phyloP scores from a whole-genome alignment of 345 rosid genomes.

The Gossypium australe region DNA sequence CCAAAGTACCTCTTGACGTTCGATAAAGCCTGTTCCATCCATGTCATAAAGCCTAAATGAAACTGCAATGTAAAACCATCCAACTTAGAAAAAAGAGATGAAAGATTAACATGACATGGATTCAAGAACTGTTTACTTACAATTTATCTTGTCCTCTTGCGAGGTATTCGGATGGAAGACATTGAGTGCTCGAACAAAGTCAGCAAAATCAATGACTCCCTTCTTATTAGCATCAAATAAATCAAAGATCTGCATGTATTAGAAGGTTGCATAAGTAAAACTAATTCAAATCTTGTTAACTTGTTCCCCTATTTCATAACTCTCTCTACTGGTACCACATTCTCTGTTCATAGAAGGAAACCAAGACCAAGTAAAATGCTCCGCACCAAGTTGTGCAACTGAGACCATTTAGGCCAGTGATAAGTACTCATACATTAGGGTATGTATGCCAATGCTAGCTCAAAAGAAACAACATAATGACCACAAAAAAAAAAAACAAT shows the following conservation, averaged over 20 bases:
- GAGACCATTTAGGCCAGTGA: too few relatives aligned
- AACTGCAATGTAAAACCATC: conserved; percentile 47
- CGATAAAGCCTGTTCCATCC: conserved; percentile 87
- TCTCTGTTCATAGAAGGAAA: not conserved
- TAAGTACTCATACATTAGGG: too few relatives aligned
- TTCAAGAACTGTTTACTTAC: conserved; percentile 44
- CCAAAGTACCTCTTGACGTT: conserved; percentile 76
- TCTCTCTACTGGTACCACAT: not conserved
- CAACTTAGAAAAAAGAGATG: not conserved
- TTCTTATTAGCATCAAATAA: conserved; percentile 87
- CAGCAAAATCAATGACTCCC: conserved; percentile 91
- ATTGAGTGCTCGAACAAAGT: conserved; percentile 84
- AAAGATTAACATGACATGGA: not conserved
- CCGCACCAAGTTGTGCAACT: not conserved
- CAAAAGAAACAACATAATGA: not conserved
- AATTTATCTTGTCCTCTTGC: conserved; percentile 77
- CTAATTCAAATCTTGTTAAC: not conserved
- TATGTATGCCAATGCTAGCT: not conserved
- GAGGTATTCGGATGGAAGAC: conserved; percentile 93
- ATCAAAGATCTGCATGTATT: conserved; percentile 73
- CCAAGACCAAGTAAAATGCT: not conserved
- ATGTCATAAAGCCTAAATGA: conserved; percentile 91
- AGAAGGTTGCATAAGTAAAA: not conserved
- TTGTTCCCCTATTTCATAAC: not conserved
- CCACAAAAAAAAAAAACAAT: not conserved